Base-by-base conservation (phyloP, 2,329 filamentous ascomycete genomes). In the Fusarium tjaetaba region DNA sequence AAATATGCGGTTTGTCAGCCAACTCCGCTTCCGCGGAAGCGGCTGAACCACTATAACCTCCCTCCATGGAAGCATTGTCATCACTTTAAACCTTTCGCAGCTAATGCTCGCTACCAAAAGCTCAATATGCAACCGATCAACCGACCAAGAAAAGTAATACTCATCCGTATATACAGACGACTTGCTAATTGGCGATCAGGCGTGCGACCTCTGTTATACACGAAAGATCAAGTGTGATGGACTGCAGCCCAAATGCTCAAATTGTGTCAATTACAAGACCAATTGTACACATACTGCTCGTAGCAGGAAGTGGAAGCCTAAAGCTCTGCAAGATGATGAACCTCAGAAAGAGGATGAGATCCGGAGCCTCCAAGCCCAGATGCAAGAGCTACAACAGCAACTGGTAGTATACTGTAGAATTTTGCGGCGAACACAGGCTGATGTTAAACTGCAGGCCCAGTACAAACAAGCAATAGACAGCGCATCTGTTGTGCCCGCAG, bases 171-270 rank as follows among this genome's bases (percentile, higher is more conserved):
- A 14, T 15, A 4, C 4, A 5, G 8, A 26, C 5, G 8, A 6
- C n/a, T 34, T 63, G 24, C 62, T 65, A 24, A 67, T 20, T 10
- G 11, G 15, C 3, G 8, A 20, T 3, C 13, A 67, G 64, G 61
- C 64, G 7, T 67, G 61, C 14, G 64, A 67, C 18, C 32, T 67
- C 34, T 67, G 61, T 18, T 66, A 67, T 26, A 66, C 64, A 11
- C 51, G 64, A 30, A 67, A 66, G 15, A 67, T 67, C 11, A 67
- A 67, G 11, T 67, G 64, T 2, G 64, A 67, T 16, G 64, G 64
- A 24, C 32, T 59, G 3, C 51, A 66, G 4, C 61, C 64, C 2
- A 63, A 45, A 16, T 67, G 61, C 7, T 67, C 64, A 5, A 67
- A 67, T 10, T 67, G 64, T 15, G 14, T 67, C 4, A 66, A 49